Base-by-base conservation (phyloP, 2,329 filamentous ascomycete species). In the Botrytis squamosa region DNA sequence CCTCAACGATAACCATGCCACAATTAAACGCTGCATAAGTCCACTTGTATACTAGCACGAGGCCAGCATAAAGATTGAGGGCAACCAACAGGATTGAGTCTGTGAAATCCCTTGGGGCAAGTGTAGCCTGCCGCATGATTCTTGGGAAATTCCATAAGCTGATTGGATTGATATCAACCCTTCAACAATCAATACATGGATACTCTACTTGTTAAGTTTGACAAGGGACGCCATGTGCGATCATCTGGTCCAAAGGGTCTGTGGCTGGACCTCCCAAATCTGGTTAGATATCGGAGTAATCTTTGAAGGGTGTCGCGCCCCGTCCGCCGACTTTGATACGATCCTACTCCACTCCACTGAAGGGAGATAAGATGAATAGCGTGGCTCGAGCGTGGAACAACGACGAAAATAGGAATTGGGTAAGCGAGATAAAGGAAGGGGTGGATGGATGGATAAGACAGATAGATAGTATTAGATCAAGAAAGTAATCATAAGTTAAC, bases 281-380 rank as follows among this genome's bases (percentile, higher is more conserved):
- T 55, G 62, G 71, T 70, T 73, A 70, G 57, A 55, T 8, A 29
- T 72, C 38, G 33, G 44, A 44, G 25, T 68, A 18, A 18, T 40
- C 29, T 25, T 68, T 59, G 9, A 68, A 38, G n/a, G 16, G 29
- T 29, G 16, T 67, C 18, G 57, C 25, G 16, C 52, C 46, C 65
- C 46, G 65, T 55, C 46, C 70, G 44, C 64, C 70, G 46, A 72
- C 33, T 57, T 59, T 49, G 46, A 67, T 57, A 42, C 49, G n/a
- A 57, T 20, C n/a, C 36, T 38, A n/a, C 57, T 63, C 64, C 38
- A 49, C 70, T 71, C 60, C 60, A 71, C 59, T 55, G n/a, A 10
- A 40, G 69, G 36, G 68, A 72, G 71, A 68, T 60, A 68, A 72
- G 63, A 68, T 71, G 46, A 60, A 59, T n/a, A 62, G 71, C 46